Conservation (phyloP, 192 early-diverging fungal species). For the Podila epigama region DNA sequence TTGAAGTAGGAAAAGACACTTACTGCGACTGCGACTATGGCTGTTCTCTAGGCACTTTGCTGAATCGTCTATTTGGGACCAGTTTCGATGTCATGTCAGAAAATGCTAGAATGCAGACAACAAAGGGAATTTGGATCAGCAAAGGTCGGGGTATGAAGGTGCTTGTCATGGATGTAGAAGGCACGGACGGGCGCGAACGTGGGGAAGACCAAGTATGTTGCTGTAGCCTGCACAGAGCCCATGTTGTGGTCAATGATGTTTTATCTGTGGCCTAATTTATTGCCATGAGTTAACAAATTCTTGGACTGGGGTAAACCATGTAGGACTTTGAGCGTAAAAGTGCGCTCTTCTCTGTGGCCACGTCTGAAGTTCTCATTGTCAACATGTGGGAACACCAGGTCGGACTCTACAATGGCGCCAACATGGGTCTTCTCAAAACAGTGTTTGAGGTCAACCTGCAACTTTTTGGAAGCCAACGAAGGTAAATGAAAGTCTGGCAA, state of each 20-base stretch:
- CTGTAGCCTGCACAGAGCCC: no score
- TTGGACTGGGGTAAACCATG: background rate
- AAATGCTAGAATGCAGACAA: slow-evolving; percentile 85
- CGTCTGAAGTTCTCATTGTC: slow-evolving; percentile 92
- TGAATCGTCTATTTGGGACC: slow-evolving; percentile 98
- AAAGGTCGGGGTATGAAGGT: slow-evolving; percentile 78
- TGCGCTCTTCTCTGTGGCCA: slow-evolving; percentile 97
- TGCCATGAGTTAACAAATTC: background rate
- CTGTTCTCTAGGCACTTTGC: slow-evolving; percentile 75
- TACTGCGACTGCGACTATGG: background rate
- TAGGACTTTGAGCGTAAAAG: slow-evolving; percentile 97
- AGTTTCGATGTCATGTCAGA: slow-evolving; percentile 97
- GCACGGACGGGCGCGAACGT: slow-evolving; percentile 97
- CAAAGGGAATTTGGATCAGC: slow-evolving; percentile 97
- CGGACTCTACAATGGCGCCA: slow-evolving; percentile 99
- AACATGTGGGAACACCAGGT: slow-evolving; percentile 99
- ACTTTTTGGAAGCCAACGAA: slow-evolving; percentile 85
- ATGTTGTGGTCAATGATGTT: no score
- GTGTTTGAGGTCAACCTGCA: slow-evolving; percentile 99
- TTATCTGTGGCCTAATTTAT: background rate
- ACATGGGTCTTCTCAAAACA: slow-evolving; percentile 97
- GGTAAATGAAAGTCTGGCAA: slow-evolving; percentile 45
- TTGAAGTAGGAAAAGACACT: slow-evolving; percentile 2
- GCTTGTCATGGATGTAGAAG: slow-evolving; percentile 98
- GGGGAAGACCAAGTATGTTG: slow-evolving; percentile 85